A percentile compares a stretch with the other conserved stretches of the same genome.
Evolutionary conservation across 1,284 basidiomycete genomes (phyloP).

Genomic region (Hypsizygus ulmarius): DNA sequence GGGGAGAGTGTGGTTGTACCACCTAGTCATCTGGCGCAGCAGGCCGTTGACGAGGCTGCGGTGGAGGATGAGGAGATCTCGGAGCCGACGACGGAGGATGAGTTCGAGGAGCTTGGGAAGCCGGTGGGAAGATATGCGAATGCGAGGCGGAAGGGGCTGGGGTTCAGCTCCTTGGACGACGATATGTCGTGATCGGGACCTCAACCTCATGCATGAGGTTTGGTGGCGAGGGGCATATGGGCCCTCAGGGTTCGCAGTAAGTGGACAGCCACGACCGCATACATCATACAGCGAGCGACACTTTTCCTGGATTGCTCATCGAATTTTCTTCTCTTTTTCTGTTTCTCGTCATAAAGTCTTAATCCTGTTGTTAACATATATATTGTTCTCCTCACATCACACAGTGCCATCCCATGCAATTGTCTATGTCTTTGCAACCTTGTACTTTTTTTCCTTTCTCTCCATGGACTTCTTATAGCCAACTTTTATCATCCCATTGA

Average conservation of each 20-base stretch:
- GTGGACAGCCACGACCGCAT: conserved; percentile 12
- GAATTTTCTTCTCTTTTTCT: conserved; percentile 3
- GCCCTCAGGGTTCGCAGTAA: conserved; percentile 19
- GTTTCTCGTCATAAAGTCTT: too few relatives aligned
- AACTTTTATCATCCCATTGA: conserved; percentile 13
- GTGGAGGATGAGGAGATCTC: conserved; percentile 44
- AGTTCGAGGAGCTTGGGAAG: conserved; percentile 55
- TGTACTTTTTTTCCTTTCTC: conserved; percentile 15
- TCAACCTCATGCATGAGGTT: conserved; percentile 9
- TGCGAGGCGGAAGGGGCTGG: conserved; percentile 44
- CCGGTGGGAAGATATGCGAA: conserved; percentile 64
- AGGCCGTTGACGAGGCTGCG: conserved; percentile 39
- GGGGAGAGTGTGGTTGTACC: conserved; percentile 66
- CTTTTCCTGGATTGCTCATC: conserved; percentile 12
- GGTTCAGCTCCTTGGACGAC: conserved; percentile 45
- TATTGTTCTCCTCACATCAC: conserved; percentile 9
- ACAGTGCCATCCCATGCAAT: conserved; percentile 11
- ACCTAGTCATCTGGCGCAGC: conserved; percentile 21
- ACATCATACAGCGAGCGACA: conserved; percentile 6
- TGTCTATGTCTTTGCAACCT: conserved; percentile 8
- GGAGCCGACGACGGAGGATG: conserved; percentile 61
- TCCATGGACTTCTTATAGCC: conserved; percentile 16
- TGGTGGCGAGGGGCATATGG: conserved; percentile 17
- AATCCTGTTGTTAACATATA: conserved; percentile 4
- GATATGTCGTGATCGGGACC: conserved; percentile 30